Evolutionary conservation across 805 yeast species (phyloP).

Genomic region (Kodamaea restingae): DNA sequence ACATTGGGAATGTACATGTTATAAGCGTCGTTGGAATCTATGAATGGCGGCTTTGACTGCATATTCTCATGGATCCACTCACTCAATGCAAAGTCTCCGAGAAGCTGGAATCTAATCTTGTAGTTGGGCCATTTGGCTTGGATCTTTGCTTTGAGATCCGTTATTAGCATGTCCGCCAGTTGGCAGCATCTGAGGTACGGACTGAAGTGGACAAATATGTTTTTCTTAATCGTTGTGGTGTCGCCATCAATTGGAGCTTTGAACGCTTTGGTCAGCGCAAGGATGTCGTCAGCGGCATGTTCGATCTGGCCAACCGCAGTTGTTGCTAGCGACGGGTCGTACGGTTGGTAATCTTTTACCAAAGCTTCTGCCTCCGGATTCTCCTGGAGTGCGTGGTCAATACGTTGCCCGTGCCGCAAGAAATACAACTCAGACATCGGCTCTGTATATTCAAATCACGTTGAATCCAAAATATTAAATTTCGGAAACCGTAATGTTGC

Average conservation of each 20-base stretch:
- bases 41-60: conserved; percentile 39
- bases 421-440: conserved; percentile 34
- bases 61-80: conserved; percentile 46
- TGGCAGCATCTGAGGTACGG: conserved; percentile 44
- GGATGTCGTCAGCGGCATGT: conserved; percentile 27
- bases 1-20: conserved; percentile 44
- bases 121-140: conserved; percentile 23
- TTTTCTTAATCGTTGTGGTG: conserved; percentile 20
- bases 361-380: conserved; percentile 26
- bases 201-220: conserved; percentile 36
- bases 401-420: conserved; percentile 41
- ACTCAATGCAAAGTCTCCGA: conserved; percentile 43
- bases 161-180: conserved; percentile 37
- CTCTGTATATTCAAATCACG: neutral
- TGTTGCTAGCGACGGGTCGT: conserved; percentile 37
- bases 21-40: conserved; percentile 43
- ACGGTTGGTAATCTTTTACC: conserved; percentile 23
- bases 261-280: conserved; percentile 20
- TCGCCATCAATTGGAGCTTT: conserved; percentile 4
- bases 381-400: conserved; percentile 31
- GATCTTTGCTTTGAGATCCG: conserved; percentile 23
- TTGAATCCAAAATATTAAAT: neutral
- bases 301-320: conserved; percentile 26
- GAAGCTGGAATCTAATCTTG: conserved; percentile 33
- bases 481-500: neutral